Base-by-base conservation (phyloP, 2,329 filamentous ascomycete species). In the Albifimbria verrucaria region DNA sequence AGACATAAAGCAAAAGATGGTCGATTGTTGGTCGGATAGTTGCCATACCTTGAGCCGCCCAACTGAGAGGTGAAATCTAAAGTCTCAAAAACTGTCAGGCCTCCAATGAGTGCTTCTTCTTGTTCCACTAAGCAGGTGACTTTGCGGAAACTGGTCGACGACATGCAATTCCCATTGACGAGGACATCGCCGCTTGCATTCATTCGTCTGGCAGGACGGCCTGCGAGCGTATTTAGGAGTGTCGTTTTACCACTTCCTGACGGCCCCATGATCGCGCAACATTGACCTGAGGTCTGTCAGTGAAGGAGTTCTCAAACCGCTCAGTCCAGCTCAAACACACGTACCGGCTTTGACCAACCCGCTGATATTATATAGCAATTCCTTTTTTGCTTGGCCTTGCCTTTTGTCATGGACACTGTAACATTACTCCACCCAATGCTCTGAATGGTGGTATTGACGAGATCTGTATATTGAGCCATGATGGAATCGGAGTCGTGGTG, bases 81-180 rank as follows among this genome's bases (percentile, higher is more conserved):
- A 0, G 90, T 95, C 73, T 95, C 91, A 23, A 81, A 77, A 9
- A 93, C 89, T 0, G 90, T 95, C 58, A 95, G 75, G 0, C 87
- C 87, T 4, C 90, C 91, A 49, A 93, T 88, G 12, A 95, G 77
- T 1, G 89, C 87, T 73, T 96, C 91, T 58, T 95, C 90, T 68
- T 96, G 91, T 72, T 96, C 91, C 21, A 95, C 90, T 64, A 92
- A 95, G 46, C 84, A 84, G 51, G 82, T 87, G 49, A 92, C 77
- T 47, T 81, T 77, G 18, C 83, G 82, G 59, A 93, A 87, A 0
- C 74, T 73, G 7, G 75, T 67, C 9, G 75, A 69, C 1, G 83
- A 77, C 3, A 84, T 71, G 4, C 70, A 63, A 2, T 64, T 66
- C 24, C 88, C 88, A 67, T 94, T 92, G 24, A 78, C 76, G 2